Base-by-base conservation (phyloP, 805 yeast species). In the Metschnikowia colocasiae region DNA sequence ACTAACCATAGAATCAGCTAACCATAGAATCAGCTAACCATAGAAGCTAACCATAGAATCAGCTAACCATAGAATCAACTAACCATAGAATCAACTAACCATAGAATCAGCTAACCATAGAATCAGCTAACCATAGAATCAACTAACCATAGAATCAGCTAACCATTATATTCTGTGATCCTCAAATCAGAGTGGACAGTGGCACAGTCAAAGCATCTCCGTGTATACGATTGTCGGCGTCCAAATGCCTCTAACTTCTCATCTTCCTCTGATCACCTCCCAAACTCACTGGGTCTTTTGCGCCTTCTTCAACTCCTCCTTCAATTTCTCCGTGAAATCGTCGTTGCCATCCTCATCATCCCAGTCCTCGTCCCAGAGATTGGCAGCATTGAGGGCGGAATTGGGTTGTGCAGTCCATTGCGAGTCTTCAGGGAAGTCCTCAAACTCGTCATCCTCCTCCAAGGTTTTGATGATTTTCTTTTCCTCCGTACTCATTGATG, bases 361-460 rank as follows among this genome's bases (percentile, higher is more conserved):
- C 99, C 99, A 92, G 64, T 89, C 92, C 67, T 91, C 97, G 57
- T 91, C 96, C 97, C 98, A 91, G 44, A 91, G 78, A 52, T 81
- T 68, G 76, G 57, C 79, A 67, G 65, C 78, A 77, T 54, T 79
- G 73, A 56, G 74, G 70, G 58, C 76, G 62, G 51, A 76, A 75
- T 53, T 80, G 63, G 47, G 83, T 65, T 58, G 83, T 75, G 48
- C 75, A 65, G 78, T 67, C 96, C 96, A 90, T 57, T 85, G 60
- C 22, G 65, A 82, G 61, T 90, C 96, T 47, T 81, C 89, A 13
- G 96, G 97, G 73, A 92, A 92, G 63, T 92, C 98, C 71, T 92
- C 98, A 62, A 92, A 92, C 65, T 91, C 97, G 63, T 92, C 98
- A 61, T 92, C 97, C 59, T 92, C 97, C 63, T 92, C 98, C 41